Base-by-base conservation (phyloP, 2,329 filamentous ascomycete genomes). In the Dryadomyces sulphureus region DNA sequence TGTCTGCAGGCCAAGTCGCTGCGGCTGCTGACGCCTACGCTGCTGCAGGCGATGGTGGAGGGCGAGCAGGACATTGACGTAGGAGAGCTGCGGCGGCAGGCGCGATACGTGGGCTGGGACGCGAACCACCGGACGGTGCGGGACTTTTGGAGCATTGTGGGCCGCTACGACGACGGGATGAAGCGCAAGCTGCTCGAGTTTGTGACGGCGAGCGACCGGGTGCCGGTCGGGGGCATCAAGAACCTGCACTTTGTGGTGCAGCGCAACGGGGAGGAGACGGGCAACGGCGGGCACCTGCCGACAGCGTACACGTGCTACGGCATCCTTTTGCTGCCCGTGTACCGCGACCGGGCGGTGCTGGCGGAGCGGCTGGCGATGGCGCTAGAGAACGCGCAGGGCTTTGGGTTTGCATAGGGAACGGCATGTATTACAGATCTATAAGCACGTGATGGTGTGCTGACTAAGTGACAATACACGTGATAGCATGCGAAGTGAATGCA, bases 231-330 rank as follows among this genome's bases (percentile, higher is more conserved):
- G 19, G 92, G 92, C 3, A 78, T 89, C 57, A 74, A 76, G 51
- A 87, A 84, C 54, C 67, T 96, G 41, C 79, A 84, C 56, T 96
- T 96, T 61, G 76, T 85, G 14, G 73, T 98, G 38, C 83, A 90
- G 62, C 79, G 75, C 55, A 87, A 88, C 57, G 79, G 84, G 16
- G 70, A 79, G 46, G 81, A 75, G 52, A 65, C 70, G 7, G 68
- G 65, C 2, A 65, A 67, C 2, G 58, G 59, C 3, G 73, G 71
- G 0, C 73, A 75, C 51, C 57, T 98, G 54, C 92, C 92, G 4
- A 94, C 84, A 5, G 90, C 86, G 50, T 82, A 88, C 56, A 98
- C 92, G 0, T 98, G 92, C 62, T 96, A 94, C 64, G 87, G 90
- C 2, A 89, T 84, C 41, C 64, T 98, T 40, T 65, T 94, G 52